Conservation (phyloP, 306 rosid genomes). For the Crataegus laevigata region DNA sequence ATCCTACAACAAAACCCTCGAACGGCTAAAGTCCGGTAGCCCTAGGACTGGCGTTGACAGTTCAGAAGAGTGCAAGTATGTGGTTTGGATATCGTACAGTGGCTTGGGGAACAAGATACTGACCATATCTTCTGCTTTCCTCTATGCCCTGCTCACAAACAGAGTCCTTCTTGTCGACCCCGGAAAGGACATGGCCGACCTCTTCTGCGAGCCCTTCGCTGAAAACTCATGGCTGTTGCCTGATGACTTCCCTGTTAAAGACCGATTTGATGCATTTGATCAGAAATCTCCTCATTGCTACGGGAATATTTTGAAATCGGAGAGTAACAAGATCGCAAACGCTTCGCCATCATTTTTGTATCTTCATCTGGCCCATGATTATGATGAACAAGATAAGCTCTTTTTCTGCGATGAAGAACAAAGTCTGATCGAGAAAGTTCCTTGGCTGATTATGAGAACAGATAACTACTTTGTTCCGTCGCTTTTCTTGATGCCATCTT, state of each 20-base stretch:
- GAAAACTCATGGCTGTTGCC: conserved; percentile 61
- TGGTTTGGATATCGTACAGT: conserved; percentile 65
- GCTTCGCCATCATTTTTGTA: conserved; percentile 33
- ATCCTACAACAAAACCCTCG: conserved; percentile 40
- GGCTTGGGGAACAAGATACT: conserved; percentile 77
- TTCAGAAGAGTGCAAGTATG: conserved; percentile 44
- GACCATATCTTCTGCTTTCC: conserved; percentile 54
- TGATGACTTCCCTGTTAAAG: conserved; percentile 40
- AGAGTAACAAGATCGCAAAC: conserved; percentile 11
- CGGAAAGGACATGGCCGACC: conserved; percentile 58
- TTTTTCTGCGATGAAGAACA: conserved; percentile 76
- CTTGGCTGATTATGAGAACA: conserved; percentile 60
- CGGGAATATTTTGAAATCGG: conserved; percentile 53
- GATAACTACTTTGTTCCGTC: conserved; percentile 68
- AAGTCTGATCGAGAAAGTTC: conserved; percentile 32
- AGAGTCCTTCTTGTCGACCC: conserved; percentile 77
- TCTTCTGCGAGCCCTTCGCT: conserved; percentile 72
- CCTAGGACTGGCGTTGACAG: neutral
- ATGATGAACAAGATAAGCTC: conserved; percentile 62
- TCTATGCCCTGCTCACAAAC: conserved; percentile 62
- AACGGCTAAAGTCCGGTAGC: conserved; percentile 40
- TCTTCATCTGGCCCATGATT: conserved; percentile 64
- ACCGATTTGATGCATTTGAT: conserved; percentile 26
- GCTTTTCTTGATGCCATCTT: conserved; percentile 60
- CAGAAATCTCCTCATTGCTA: conserved; percentile 43